Evolutionary conservation across 345 rosid species (phyloP), one percentile per base, ranked within the genome.

Genomic region (Raphanus raphanistrum): DNA sequence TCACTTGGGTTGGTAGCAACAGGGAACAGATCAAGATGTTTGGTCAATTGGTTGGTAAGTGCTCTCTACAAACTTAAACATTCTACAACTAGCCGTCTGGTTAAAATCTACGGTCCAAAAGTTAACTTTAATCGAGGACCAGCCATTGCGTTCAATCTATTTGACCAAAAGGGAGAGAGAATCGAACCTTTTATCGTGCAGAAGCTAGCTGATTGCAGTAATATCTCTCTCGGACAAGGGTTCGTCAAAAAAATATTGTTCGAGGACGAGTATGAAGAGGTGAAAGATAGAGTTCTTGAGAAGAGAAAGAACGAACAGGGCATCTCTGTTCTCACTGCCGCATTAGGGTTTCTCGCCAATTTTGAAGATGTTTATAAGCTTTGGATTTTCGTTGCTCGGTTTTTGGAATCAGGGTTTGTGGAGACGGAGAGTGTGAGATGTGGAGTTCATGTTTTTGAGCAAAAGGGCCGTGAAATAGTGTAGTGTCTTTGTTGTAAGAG

Each of bases 401-500:
- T 94, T 80, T 82, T 89, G 79, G 97, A 94, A 82, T 91, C 97
- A 15, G 97, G 92, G 68, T 92, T 92, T 80, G 90, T 89, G 71
- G 97, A 92, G 84, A 90, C 89, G 80, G 97, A 91, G 70, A 75
- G 87, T 66, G 90, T 88, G 89, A 73, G 79, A 73, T 74, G 60
- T 68, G 82, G 82, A 4, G 26, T 73, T 72, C 77, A 78, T 78
- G 76, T 72, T 52, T 73, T 73, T 68, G 74, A 73, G 64, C 60
- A 73, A 6, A 21, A 21, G 60, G 74, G 21, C 65, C 75, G 82
- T 54, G 82, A 79, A 79, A 38, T 79, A 21, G 35, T 79, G 45
- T 79, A 79, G 77, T 13, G 17, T 45, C 15, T 41, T 41, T 41
- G 48, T 41, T 10, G 10, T 41, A 41, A 41, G 48, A 41, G 48